These are phyloP conservation scores for Apophysomyces sp. DNA, from an alignment of 371 early-diverging fungal species.

Conservation along the genomic window DNA sequence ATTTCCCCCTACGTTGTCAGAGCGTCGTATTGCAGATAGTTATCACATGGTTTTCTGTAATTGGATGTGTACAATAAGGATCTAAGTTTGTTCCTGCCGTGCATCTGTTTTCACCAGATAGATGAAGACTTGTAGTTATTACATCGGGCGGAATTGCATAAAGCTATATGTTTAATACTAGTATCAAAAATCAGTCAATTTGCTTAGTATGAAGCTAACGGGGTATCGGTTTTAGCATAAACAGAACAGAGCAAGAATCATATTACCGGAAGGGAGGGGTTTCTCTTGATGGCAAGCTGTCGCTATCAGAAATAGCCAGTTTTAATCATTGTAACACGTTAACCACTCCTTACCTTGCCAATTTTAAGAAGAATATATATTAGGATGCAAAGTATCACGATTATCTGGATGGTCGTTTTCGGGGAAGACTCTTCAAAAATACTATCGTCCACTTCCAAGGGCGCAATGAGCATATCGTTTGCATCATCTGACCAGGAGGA, in stretches of 20 bases:
- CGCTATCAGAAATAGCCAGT: background rate
- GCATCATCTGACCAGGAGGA: background rate
- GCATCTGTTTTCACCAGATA: too few species aligned
- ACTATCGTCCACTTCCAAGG: background rate
- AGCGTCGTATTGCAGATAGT: background rate
- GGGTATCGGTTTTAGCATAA: background rate
- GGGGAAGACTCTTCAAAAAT: background rate
- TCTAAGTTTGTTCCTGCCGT: too few species aligned
- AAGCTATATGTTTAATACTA: too few species aligned
- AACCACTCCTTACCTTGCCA: background rate
- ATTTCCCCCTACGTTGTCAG: background rate
- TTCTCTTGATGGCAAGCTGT: background rate
- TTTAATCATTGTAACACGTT: background rate
- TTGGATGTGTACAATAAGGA: too few species aligned
- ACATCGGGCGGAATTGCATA: too few species aligned
- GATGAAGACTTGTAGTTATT: too few species aligned
- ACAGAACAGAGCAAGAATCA: background rate
- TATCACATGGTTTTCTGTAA: too few species aligned
- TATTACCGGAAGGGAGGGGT: background rate
- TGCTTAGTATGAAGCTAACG: background rate
- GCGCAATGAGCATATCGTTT: background rate
- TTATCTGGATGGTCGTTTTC: background rate
- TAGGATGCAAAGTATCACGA: background rate
- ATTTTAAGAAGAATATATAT: background rate
- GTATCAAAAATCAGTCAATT: background rate